Evolutionary conservation across 2,329 filamentous ascomycete genomes (phyloP), one percentile per base, ranked within the genome.

Genomic region (Xylariales sp.): DNA sequence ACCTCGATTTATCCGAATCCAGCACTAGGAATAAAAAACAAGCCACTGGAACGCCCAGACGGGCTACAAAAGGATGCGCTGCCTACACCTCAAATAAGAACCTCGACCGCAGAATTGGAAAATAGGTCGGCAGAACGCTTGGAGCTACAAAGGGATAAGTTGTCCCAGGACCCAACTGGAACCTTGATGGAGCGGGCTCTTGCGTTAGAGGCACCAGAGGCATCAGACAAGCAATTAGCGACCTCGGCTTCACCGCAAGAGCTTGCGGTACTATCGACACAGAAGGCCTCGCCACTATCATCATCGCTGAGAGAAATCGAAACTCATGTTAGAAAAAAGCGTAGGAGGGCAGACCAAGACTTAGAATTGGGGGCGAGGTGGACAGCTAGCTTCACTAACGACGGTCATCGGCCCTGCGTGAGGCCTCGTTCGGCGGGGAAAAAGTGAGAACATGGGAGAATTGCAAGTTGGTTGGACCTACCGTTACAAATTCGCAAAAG

Each of bases 301-400:
- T 41, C 14, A 14, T 5, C 39, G 12, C 41, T 5, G 28, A 14
- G n/a, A 9, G 9, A 9, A 45, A 41, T 18, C 9, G 23, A 23
- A 23, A 23, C 9, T 14, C 10, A 5, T 8, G 56, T n/a, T 23
- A 55, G 64, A 55, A 74, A 68, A 45, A 71, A 48, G 67, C 64
- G 68, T 7, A 67, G 58, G n/a, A 67, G 48, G 3, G 62, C 16
- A n/a, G 12, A 36, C 2, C 63, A 72, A 4, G 66, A 64, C 43
- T 66, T 76, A 18, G 46, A 48, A 23, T 67, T 76, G 12, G 72
- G 73, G 14, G 67, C 53, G 28, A 58, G 61, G 1, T 76, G 74
- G 74, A 59, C 68, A 23, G 49, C 64, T 36, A 52, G 49, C 18
- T 69, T 72, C 52, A 70, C 72, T 32, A 64, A 67, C 34, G 36